Evolutionary conservation across 192 early-diverging fungal species (phyloP).

Genomic region (Helicostylum pulchrum): DNA sequence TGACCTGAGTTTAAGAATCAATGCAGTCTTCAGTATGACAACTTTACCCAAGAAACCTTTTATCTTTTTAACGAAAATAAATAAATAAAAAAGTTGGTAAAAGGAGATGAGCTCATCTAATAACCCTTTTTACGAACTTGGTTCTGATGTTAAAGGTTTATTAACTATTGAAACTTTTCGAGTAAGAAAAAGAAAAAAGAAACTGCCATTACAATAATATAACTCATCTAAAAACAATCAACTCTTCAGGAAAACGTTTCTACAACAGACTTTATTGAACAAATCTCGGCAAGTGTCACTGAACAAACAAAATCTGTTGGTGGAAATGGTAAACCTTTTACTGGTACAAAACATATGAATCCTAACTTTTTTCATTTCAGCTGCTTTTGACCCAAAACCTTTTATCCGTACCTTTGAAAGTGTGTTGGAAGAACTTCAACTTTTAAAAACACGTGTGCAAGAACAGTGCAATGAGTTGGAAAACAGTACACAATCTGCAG

Average conservation of each 20-base stretch:
- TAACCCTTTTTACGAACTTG: constrained; percentile 16
- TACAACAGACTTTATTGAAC: constrained; percentile 28
- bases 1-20: too few relatives aligned
- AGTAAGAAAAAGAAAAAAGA: background rate
- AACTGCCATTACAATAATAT: too few relatives aligned
- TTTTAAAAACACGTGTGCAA: constrained; percentile 71
- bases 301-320: constrained; percentile 18
- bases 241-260: constrained; percentile 24
- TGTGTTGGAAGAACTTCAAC: constrained; percentile 78
- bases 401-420: constrained; percentile 91
- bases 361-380: constrained; percentile 1
- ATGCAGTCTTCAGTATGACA: too few relatives aligned
- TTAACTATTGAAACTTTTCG: constrained; percentile 7
- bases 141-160: background rate
- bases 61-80: too few relatives aligned
- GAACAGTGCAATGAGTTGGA: constrained; percentile 85
- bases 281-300: constrained; percentile 26
- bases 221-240: too few relatives aligned
- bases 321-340: constrained; percentile 16
- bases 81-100: background rate
- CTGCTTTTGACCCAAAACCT: constrained; percentile 83
- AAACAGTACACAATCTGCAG: constrained; percentile 68
- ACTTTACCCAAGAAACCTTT: too few relatives aligned
- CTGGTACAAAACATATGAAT: background rate
- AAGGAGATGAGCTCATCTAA: constrained; percentile 14